Evolutionary conservation across 228 moss, liverwort and hornwort genomes (phyloP).

Genomic region (Sphagnum fallax): DNA sequence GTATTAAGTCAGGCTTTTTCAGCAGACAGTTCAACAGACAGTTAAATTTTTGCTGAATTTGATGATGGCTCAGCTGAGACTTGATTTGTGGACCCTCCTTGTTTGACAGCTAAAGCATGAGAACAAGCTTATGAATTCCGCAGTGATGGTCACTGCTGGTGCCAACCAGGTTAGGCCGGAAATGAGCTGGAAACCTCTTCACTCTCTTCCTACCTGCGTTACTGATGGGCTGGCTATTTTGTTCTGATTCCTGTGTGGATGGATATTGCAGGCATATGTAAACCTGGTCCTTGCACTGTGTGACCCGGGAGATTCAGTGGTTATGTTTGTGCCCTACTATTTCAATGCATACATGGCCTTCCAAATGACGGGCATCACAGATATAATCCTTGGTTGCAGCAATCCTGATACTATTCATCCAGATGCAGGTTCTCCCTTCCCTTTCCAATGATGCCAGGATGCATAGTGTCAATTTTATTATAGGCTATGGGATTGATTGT

Average conservation of each 20-base stretch:
- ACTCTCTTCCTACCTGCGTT: background rate
- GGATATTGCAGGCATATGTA: constrained; percentile 67
- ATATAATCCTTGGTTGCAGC: constrained; percentile 85
- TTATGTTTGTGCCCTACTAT: constrained; percentile 88
- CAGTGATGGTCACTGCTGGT: constrained; percentile 95
- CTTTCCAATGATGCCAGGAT: background rate
- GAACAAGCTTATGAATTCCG: constrained; percentile 78
- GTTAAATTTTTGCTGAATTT: background rate
- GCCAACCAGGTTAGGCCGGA: constrained; percentile 75
- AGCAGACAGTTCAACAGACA: background rate
- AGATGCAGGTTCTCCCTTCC: constrained; percentile 58
- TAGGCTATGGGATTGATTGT: too few species aligned
- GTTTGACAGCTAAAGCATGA: constrained; percentile 57
- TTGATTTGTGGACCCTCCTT: too few species aligned
- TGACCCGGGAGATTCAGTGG: constrained; percentile 94
- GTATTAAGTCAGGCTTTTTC: too few species aligned
- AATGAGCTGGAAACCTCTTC: too few species aligned
- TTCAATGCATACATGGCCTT: constrained; percentile 99
- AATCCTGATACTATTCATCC: constrained; percentile 70
- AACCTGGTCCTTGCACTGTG: constrained; percentile 89
- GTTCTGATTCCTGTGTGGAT: background rate
- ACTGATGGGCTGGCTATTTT: background rate
- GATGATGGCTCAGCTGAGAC: too few species aligned
- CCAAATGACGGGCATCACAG: constrained; percentile 98
- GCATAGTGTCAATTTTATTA: background rate